Evolutionary conservation across 1,284 basidiomycete genomes (phyloP).

Genomic region (Chalciporus sp.): DNA sequence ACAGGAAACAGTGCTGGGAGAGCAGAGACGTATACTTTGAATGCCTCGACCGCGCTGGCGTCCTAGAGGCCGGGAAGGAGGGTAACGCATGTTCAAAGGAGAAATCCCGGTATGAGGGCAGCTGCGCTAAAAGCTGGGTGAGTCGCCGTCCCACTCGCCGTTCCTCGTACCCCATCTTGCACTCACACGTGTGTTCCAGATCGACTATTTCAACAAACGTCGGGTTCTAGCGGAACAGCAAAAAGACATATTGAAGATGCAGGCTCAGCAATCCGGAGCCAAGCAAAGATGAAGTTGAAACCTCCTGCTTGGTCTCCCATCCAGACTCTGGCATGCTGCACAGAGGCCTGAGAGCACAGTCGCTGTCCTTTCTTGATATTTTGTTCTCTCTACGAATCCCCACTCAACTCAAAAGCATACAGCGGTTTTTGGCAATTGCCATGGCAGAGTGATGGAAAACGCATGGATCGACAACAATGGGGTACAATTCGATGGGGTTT

Average conservation of each 20-base stretch:
- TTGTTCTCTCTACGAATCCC: constrained; percentile 7
- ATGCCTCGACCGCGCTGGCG: constrained; percentile 66
- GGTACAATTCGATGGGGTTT: not conserved
- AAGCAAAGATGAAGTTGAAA: constrained; percentile 28
- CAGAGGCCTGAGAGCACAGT: not conserved
- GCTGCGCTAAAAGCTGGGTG: constrained; percentile 85
- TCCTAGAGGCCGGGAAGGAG: constrained; percentile 72
- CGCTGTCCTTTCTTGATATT: constrained; percentile 7
- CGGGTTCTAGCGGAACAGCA: constrained; percentile 74
- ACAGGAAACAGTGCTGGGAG: constrained; percentile 77
- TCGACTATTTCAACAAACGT: constrained; percentile 84
- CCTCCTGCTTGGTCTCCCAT: not conserved
- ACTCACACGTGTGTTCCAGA: constrained; percentile 42
- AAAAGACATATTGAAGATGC: constrained; percentile 60
- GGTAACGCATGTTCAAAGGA: constrained; percentile 55
- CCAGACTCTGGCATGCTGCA: not conserved
- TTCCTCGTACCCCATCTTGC: not conserved
- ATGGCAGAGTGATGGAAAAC: not conserved
- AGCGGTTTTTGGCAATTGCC: not conserved
- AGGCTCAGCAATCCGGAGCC: constrained; percentile 42
- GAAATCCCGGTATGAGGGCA: constrained; percentile 57
- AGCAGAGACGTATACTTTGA: constrained; percentile 73
- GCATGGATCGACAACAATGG: not conserved
- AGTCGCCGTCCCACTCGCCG: constrained; percentile 29
- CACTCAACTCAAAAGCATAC: not conserved